Percentiles rank a stretch among this genome's conserved stretches.
Conservation (phyloP, 192 early-diverging fungal genomes). For the Mortierella hygrophila region DNA sequence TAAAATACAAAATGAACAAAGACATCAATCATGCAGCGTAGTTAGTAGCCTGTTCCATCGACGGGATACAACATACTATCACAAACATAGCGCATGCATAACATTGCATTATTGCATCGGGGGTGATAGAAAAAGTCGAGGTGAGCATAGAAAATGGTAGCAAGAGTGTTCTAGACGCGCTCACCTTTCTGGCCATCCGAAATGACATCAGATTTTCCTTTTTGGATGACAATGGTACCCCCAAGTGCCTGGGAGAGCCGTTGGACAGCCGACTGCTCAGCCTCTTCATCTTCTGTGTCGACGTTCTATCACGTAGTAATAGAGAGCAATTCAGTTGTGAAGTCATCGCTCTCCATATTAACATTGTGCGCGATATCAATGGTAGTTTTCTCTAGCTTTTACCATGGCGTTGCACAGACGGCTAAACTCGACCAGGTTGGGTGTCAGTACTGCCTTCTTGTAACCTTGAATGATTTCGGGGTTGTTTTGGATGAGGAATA, state of each 20-base stretch:
- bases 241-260: slow-evolving; percentile 68
- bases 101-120: background rate
- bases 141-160: background rate
- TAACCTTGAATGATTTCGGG: slow-evolving; percentile 84
- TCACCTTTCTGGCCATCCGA: slow-evolving; percentile 76
- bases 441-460: slow-evolving; percentile 82
- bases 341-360: background rate
- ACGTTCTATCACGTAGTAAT: slow-evolving; percentile 27
- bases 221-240: slow-evolving; percentile 84
- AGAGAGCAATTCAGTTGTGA: background rate
- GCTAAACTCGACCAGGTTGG: slow-evolving; percentile 89
- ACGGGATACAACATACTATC: background rate
- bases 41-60: background rate
- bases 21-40: background rate
- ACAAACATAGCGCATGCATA: background rate
- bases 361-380: background rate
- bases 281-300: slow-evolving; percentile 26
- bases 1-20: background rate
- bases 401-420: slow-evolving; percentile 76
- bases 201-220: slow-evolving; percentile 83
- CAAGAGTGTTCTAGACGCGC: background rate
- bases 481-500: slow-evolving; percentile 79
- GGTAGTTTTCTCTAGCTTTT: background rate
- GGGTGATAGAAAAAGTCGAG: background rate
- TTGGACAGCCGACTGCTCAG: slow-evolving; percentile 22